Base-by-base conservation (phyloP, 345 rosid genomes). In the Boechera divaricarpa region DNA sequence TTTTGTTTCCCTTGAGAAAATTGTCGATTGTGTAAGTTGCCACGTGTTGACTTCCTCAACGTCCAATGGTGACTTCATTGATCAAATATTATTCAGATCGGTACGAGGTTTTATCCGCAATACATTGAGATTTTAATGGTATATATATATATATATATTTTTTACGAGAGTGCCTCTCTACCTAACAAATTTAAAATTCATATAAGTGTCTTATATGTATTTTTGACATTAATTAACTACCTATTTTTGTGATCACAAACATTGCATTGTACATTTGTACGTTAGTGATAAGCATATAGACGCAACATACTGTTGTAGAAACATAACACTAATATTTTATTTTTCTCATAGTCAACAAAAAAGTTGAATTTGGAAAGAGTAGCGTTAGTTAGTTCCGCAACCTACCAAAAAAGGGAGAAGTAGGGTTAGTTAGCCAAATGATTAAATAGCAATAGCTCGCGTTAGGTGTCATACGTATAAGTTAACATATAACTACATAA, bases 71-170 rank as follows among this genome's bases (percentile, higher is more conserved):
- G 47, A 45, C 64, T 26, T 61, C 42, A 9, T 44, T 47, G 28
- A 11, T 70, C 2, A 26, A 28, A 44, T 1, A 60, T 31, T 21
- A 62, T 61, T 53, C 33, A 68, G 56, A 45, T 68, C 33, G 32
- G 71, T 45, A 54, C 80, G 80, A 69, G 70, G 65, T 66, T 12
- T 48, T 42, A 63, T 73, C 7, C 55, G 4, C 13, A 26, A 0
- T 3, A 12, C 70, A 21, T 56, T 9, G 42, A 64, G 16, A 18
- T 51, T 51, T 18, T 51, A 51, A 18, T 21, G 55, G 26, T 49
- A 8, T 38, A 38, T 38, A 31, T 31, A 31, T 38, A 38, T 38
- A 31, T 31, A 31, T 26, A 15, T n/a, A 7, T 5, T 8, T 3
- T 51, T 48, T 51, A 51, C 55, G 12, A 51, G 28, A 51, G 55